Percentiles rank a stretch among this genome's conserved stretches.
These are phyloP conservation scores for Yamadazyma laniorum DNA, from an alignment of 805 yeast genomes.

Conservation along the genomic window DNA sequence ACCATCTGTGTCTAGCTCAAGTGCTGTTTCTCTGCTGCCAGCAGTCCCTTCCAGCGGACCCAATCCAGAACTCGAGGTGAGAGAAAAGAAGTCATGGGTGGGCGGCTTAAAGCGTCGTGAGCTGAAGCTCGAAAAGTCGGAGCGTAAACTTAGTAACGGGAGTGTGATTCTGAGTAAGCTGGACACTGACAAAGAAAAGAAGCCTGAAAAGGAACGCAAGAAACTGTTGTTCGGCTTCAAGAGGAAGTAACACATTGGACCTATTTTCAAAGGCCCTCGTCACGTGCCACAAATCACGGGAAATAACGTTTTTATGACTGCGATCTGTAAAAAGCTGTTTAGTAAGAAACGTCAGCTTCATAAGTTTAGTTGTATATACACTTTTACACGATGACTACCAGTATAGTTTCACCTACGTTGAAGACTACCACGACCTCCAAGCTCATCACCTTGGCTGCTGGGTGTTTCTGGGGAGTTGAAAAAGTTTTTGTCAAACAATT, in stretches of 20 bases:
- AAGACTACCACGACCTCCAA: constrained; percentile 33
- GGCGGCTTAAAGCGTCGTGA: constrained; percentile 37
- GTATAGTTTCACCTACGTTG: constrained; percentile 33
- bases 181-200: constrained; percentile 19
- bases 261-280: too few species aligned
- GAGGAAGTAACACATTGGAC: too few species aligned
- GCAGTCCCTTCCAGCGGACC: constrained; percentile 1
- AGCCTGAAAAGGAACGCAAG: constrained; percentile 20
- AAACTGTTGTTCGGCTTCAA: constrained; percentile 40
- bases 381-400: constrained; percentile 14
- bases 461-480: constrained; percentile 90
- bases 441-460: constrained; percentile 48
- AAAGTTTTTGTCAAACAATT: constrained; percentile 74
- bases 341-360: too few species aligned
- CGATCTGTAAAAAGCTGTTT: too few species aligned
- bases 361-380: too few species aligned
- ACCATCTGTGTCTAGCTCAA: constrained; percentile 3
- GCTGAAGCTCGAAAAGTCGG: constrained; percentile 18
- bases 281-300: too few species aligned
- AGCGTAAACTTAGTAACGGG: constrained; percentile 22
- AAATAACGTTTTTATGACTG: not conserved
- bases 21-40: constrained; percentile 8
- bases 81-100: constrained; percentile 42
- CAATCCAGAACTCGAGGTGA: constrained; percentile 8
- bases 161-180: constrained; percentile 15